Evolutionary conservation across 331 rosid genomes (phyloP).

Genomic region (Malus hybrid): DNA sequence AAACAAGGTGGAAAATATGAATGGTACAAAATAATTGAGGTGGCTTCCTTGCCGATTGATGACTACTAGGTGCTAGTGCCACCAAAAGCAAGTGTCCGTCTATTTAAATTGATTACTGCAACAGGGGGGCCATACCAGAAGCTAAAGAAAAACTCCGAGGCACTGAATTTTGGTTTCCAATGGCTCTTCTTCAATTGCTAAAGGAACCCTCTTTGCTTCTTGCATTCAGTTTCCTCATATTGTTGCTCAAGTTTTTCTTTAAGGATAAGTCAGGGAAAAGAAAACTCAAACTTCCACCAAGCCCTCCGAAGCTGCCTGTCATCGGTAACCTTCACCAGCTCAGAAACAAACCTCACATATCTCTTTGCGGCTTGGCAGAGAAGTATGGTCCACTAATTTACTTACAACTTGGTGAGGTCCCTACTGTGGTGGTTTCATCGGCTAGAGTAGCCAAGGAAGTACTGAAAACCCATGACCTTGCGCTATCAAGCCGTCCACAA

Average conservation of each 20-base stretch:
- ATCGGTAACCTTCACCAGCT: conserved; percentile 69
- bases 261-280: conserved; percentile 15
- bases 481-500: conserved; percentile 48
- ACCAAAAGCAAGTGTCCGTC: background rate
- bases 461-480: conserved; percentile 60
- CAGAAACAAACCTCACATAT: conserved; percentile 37
- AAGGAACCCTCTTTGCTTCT: conserved; percentile 14
- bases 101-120: background rate
- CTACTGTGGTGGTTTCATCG: conserved; percentile 64
- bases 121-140: no score
- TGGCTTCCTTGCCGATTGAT: background rate
- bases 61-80: background rate
- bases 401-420: conserved; percentile 53
- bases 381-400: conserved; percentile 42
- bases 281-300: conserved; percentile 40
- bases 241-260: conserved; percentile 16
- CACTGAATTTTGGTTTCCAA: background rate
- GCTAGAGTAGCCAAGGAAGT: conserved; percentile 54
- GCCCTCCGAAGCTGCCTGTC: conserved; percentile 49
- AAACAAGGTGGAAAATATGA: background rate
- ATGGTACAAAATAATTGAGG: background rate
- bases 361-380: conserved; percentile 35
- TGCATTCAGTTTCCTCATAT: conserved; percentile 6
- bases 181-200: conserved; percentile 32
- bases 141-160: no score